Evolutionary conservation across 1,284 basidiomycete species (phyloP).

Genomic region (Rhodotorula sp.): DNA sequence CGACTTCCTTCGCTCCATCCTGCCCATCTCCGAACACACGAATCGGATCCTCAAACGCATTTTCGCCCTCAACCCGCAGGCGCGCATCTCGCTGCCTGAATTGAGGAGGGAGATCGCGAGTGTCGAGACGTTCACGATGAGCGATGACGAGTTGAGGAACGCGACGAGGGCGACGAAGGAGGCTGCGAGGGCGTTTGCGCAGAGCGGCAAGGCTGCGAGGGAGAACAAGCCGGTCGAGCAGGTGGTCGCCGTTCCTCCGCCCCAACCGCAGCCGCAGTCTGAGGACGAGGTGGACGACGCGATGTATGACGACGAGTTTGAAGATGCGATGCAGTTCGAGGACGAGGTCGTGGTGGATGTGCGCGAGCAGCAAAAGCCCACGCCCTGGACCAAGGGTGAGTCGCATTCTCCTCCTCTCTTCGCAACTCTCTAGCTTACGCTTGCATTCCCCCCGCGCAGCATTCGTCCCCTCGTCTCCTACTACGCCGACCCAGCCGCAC

Average conservation of each 20-base stretch:
- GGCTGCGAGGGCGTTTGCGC: constrained; percentile 44
- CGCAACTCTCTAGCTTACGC: background rate
- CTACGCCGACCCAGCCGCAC: constrained; percentile 24
- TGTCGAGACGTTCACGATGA: constrained; percentile 67
- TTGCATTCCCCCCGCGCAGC: background rate
- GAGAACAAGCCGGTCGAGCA: constrained; percentile 1
- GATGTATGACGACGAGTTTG: constrained; percentile 15
- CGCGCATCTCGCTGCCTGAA: constrained; percentile 59
- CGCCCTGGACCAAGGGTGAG: constrained; percentile 12
- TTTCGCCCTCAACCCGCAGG: constrained; percentile 53
- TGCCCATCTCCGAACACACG: constrained; percentile 66
- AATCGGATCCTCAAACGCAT: constrained; percentile 59
- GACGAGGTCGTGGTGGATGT: constrained; percentile 14
- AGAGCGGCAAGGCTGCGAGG: constrained; percentile 5
- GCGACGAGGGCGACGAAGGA: constrained; percentile 49
- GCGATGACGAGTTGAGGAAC: constrained; percentile 55
- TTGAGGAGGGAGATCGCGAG: constrained; percentile 60
- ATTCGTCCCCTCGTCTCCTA: constrained; percentile 2
- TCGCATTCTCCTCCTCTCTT: background rate
- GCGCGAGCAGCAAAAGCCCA: background rate
- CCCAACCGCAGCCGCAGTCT: background rate
- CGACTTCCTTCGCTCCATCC: constrained; percentile 64
- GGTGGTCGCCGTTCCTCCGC: too few species aligned
- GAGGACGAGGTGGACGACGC: background rate
- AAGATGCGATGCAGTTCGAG: constrained; percentile 20